These are phyloP conservation scores for Odontarrhena argentea DNA, from an alignment of 345 rosid species.

Conservation along the genomic window DNA sequence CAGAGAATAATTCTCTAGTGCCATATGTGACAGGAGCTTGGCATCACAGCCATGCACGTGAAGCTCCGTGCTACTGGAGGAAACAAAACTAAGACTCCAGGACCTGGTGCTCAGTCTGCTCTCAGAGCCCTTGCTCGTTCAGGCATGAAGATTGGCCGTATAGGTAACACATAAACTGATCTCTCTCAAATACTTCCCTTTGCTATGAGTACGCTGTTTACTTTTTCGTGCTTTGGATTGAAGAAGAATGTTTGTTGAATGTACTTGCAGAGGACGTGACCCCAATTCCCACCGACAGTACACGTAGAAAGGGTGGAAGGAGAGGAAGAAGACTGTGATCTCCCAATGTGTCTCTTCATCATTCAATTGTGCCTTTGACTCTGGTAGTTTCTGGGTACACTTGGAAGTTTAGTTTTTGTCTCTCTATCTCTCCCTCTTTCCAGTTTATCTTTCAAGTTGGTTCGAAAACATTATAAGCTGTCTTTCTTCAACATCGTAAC, in stretches of 20 bases:
- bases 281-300: conserved; percentile 78
- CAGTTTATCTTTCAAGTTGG: conserved; percentile 25
- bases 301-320: conserved; percentile 87
- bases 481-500: conserved; percentile 26
- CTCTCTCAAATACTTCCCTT: background rate
- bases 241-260: conserved; percentile 13
- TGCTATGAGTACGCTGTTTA: background rate
- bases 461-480: conserved; percentile 27
- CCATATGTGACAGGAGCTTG: conserved; percentile 58
- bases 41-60: conserved; percentile 76
- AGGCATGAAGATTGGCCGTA: conserved; percentile 90
- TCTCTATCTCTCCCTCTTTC: background rate
- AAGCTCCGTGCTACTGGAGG: conserved; percentile 89
- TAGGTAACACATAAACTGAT: conserved; percentile 44
- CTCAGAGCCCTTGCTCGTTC: conserved; percentile 88
- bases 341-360: conserved; percentile 1
- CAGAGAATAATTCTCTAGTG: background rate
- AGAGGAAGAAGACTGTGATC: conserved; percentile 81
- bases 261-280: conserved; percentile 76
- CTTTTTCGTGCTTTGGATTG: background rate
- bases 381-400: conserved; percentile 23
- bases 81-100: conserved; percentile 89
- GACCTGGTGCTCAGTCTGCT: conserved; percentile 93
- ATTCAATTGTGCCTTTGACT: conserved; percentile 19
- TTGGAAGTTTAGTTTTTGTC: conserved; percentile 33